These are phyloP conservation scores for Daucus carota DNA, from an alignment of 129 eudicot species.

Conservation along the genomic window DH1_v3.0 NC_030382.2:46474501-46475000, in stretches of 20 bases:
- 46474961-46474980: not conserved
- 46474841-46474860: conserved; percentile 29
- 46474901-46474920: conserved; percentile 61
- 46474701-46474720: conserved; percentile 19
- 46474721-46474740: conserved; percentile 16
- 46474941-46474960: conserved; percentile 27
- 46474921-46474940: conserved; percentile 87
- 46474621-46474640: not conserved
- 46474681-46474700: conserved; percentile 41
- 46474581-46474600: conserved; percentile 58
- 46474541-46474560: not conserved
- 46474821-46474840: conserved; percentile 11
- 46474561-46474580: conserved; percentile 18
- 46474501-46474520: conserved; percentile 51
- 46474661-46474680: not conserved
- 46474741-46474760: conserved; percentile 23
- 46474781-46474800: not conserved
- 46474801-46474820: not conserved
- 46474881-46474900: conserved; percentile 53
- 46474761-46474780: not conserved
- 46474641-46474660: not conserved
- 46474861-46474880: conserved; percentile 30
- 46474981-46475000: not conserved
- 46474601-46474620: conserved; percentile 11
- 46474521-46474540: not conserved